Conservation (phyloP, 805 yeast genomes). For the Wickerhamomyces rabaulensis region DNA sequence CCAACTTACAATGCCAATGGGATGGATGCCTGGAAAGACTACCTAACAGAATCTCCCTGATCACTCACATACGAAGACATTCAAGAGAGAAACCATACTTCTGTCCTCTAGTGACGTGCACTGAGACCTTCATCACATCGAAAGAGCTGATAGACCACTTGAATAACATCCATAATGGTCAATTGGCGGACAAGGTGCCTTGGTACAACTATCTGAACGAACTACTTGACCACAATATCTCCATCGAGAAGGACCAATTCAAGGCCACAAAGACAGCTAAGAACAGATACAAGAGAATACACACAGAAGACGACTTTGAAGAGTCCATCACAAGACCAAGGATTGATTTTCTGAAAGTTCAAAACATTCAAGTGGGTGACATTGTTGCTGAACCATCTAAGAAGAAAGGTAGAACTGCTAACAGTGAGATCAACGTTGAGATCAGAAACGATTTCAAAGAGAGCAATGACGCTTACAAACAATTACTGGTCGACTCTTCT, state of each 20-base stretch:
- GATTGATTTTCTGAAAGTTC: constrained; percentile 21
- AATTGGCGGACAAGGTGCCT: constrained; percentile 4
- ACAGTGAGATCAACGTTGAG: constrained; percentile 20
- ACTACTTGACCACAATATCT: not conserved
- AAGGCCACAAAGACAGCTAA: not conserved
- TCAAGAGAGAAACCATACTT: constrained; percentile 62
- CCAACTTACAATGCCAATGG: not conserved
- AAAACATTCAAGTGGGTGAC: constrained; percentile 20
- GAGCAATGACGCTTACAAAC: constrained; percentile 8
- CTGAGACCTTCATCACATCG: constrained; percentile 49
- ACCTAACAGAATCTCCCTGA: constrained; percentile 23
- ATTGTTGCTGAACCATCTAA: constrained; percentile 21
- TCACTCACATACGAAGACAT: constrained; percentile 61
- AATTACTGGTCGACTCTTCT: constrained; percentile 1
- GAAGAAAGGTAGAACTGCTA: constrained; percentile 23
- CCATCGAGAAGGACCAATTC: not conserved
- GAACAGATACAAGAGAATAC: constrained; percentile 6
- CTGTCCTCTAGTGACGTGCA: constrained; percentile 66
- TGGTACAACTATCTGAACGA: constrained; percentile 17
- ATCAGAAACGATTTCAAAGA: constrained; percentile 16
- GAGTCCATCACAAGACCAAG: constrained; percentile 7
- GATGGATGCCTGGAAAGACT: not conserved
- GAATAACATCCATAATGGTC: constrained; percentile 42
- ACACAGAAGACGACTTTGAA: constrained; percentile 8
- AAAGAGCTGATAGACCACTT: constrained; percentile 65